Evolutionary conservation across 2,329 filamentous ascomycete genomes (phyloP).

Genomic region (Tolypocladium capitatum): DNA sequence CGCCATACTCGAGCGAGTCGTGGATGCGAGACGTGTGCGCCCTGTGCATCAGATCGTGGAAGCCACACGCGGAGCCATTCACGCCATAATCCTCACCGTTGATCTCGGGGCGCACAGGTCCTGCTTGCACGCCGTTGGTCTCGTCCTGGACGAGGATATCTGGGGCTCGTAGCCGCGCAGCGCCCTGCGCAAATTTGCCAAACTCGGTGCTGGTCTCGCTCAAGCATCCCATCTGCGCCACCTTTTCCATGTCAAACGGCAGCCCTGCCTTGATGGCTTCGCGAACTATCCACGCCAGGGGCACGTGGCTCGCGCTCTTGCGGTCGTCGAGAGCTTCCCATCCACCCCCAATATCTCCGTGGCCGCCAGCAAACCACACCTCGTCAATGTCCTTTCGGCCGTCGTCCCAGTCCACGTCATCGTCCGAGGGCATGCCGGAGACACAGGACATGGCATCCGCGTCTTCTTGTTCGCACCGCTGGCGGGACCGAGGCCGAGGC

Average conservation of each 20-base stretch:
- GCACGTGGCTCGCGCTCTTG: conserved; percentile 55
- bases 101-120: conserved; percentile 8
- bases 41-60: conserved; percentile 44
- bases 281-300: conserved; percentile 57
- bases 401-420: conserved; percentile 28
- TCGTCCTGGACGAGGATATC: conserved; percentile 13
- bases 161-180: conserved; percentile 1
- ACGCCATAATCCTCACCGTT: conserved; percentile 10
- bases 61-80: conserved; percentile 19
- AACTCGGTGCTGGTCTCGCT: conserved; percentile 4
- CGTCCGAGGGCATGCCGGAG: conserved; percentile 15
- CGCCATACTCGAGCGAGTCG: conserved; percentile 54
- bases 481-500: conserved; percentile 23
- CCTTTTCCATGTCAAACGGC: conserved; percentile 54
- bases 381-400: conserved; percentile 63
- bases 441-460: conserved; percentile 15
- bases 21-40: conserved; percentile 48
- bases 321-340: conserved; percentile 46
- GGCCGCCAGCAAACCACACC: conserved; percentile 68
- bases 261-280: conserved; percentile 51
- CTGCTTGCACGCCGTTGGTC: conserved; percentile 6
- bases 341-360: conserved; percentile 68
- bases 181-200: conserved; percentile 1
- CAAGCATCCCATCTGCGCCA: conserved; percentile 50
- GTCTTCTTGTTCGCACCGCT: conserved; percentile 11